Conservation (phyloP, 805 yeast species). For the Saturnispora kantuleensis region DNA sequence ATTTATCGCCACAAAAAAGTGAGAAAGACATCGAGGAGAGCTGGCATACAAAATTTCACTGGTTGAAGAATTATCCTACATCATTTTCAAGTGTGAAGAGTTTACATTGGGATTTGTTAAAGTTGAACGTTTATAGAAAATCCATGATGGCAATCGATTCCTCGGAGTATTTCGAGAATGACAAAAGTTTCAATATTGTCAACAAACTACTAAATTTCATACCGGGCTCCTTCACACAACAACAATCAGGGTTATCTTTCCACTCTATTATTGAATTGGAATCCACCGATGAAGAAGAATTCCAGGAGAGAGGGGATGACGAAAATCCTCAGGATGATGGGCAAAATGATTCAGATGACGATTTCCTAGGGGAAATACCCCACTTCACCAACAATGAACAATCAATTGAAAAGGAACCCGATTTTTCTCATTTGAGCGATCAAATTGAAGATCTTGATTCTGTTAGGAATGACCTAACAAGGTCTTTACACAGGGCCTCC, state of each 20-base stretch:
- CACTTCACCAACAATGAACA: constrained; percentile 9
- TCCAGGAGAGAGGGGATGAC: not conserved
- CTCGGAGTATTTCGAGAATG: constrained; percentile 3
- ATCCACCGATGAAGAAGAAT: not conserved
- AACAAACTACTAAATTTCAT: not conserved
- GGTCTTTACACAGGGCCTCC: constrained; percentile 7
- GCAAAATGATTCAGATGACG: constrained; percentile 18
- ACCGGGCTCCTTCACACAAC: too few species aligned
- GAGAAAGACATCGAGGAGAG: constrained; percentile 10
- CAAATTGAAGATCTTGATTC: constrained; percentile 1
- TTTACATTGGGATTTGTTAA: constrained; percentile 7
- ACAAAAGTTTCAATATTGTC: not conserved
- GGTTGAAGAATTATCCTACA: constrained; percentile 22
- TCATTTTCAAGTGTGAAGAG: constrained; percentile 24
- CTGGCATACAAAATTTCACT: constrained; percentile 18
- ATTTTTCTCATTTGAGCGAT: not conserved
- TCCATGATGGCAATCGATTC: constrained; percentile 5
- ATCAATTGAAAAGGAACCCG: not conserved
- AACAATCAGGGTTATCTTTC: not conserved
- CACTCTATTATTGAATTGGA: not conserved
- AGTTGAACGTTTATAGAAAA: constrained; percentile 6
- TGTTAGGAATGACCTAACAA: not conserved
- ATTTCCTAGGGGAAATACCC: constrained; percentile 19
- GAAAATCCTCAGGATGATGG: constrained; percentile 5
- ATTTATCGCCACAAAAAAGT: not conserved